Conservation (phyloP, 2,329 filamentous ascomycete genomes). For the Aspergillus ochraceoroseus region DNA sequence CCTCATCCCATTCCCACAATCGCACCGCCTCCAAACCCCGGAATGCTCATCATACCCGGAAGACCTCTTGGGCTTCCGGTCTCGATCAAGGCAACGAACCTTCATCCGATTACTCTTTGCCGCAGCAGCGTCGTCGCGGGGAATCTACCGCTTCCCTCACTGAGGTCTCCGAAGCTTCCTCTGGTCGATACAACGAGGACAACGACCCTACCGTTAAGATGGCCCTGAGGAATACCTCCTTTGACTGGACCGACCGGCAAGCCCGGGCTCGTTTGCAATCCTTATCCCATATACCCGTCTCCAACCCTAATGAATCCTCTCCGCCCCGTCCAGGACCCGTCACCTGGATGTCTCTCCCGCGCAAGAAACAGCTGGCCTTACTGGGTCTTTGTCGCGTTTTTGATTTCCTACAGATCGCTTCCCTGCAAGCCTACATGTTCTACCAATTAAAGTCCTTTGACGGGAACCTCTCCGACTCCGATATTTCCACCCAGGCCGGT, state of each 20-base stretch:
- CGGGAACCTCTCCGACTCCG: slow-evolving; percentile 49
- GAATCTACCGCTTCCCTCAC: slow-evolving; percentile 34
- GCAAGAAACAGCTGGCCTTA: slow-evolving; percentile 36
- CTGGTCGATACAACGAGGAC: slow-evolving; percentile 23
- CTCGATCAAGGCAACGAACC: slow-evolving; percentile 31
- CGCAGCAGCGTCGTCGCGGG: slow-evolving; percentile 30
- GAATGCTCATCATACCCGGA: slow-evolving; percentile 36
- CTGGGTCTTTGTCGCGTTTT: slow-evolving; percentile 40
- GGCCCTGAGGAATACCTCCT: slow-evolving; percentile 31
- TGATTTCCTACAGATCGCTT: slow-evolving; percentile 40
- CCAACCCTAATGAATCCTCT: slow-evolving; percentile 20
- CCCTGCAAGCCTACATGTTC: slow-evolving; percentile 65
- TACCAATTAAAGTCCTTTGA: slow-evolving; percentile 78
- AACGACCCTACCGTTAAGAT: slow-evolving; percentile 20
- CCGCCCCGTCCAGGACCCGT: slow-evolving; percentile 26
- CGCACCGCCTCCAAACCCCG: slow-evolving; percentile 24
- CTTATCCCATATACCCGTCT: slow-evolving; percentile 21
- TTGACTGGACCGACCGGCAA: slow-evolving; percentile 28
- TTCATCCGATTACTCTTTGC: slow-evolving; percentile 18
- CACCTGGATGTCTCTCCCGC: slow-evolving; percentile 41
- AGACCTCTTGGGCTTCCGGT: slow-evolving; percentile 36
- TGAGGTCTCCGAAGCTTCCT: slow-evolving; percentile 30
- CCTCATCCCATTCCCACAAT: slow-evolving; percentile 15
- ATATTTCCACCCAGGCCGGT: slow-evolving; percentile 69
- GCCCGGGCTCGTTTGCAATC: slow-evolving; percentile 32